Percentiles rank a stretch among this genome's conserved stretches.
Evolutionary conservation across 2,329 filamentous ascomycete genomes (phyloP).

Genomic region (Beauveria varroae): DNA sequence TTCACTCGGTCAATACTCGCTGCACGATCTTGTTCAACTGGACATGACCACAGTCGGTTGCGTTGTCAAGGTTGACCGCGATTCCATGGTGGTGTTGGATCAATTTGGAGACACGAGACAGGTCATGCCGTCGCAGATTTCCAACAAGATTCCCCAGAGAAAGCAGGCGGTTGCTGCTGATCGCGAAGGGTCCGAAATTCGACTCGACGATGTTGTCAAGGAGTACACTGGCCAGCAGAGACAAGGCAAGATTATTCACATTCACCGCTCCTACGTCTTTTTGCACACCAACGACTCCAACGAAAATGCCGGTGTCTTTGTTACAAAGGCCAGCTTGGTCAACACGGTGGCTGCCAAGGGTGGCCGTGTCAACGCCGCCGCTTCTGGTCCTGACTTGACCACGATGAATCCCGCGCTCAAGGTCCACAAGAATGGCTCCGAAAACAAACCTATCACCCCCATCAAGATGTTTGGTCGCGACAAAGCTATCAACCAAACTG

Average conservation of each 20-base stretch:
- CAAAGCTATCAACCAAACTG: slow-evolving; percentile 80
- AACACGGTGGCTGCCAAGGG: slow-evolving; percentile 92
- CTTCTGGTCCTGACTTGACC: slow-evolving; percentile 67
- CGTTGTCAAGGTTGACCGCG: slow-evolving; percentile 90
- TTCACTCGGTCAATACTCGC: slow-evolving; percentile 77
- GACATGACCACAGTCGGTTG: slow-evolving; percentile 89
- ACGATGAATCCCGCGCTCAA: slow-evolving; percentile 90
- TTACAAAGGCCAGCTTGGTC: slow-evolving; percentile 77
- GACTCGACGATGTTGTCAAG: slow-evolving; percentile 84
- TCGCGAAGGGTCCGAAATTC: slow-evolving; percentile 86
- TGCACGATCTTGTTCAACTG: slow-evolving; percentile 90
- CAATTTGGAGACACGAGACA: slow-evolving; percentile 79
- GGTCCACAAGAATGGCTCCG: slow-evolving; percentile 52
- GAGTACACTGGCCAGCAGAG: slow-evolving; percentile 81
- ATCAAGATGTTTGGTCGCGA: slow-evolving; percentile 75
- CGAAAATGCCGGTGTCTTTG: slow-evolving; percentile 86
- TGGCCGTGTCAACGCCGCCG: slow-evolving; percentile 59
- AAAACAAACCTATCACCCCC: slow-evolving; percentile 48
- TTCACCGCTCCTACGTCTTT: slow-evolving; percentile 89
- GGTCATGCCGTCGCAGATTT: slow-evolving; percentile 83
- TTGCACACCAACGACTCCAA: slow-evolving; percentile 74
- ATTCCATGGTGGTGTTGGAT: slow-evolving; percentile 82
- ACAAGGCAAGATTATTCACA: slow-evolving; percentile 84
- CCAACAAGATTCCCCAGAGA: slow-evolving; percentile 77
- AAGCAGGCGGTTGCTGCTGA: slow-evolving; percentile 86